Conservation (phyloP, 306 rosid genomes). For the Cyamopsis tetragonoloba region DNA sequence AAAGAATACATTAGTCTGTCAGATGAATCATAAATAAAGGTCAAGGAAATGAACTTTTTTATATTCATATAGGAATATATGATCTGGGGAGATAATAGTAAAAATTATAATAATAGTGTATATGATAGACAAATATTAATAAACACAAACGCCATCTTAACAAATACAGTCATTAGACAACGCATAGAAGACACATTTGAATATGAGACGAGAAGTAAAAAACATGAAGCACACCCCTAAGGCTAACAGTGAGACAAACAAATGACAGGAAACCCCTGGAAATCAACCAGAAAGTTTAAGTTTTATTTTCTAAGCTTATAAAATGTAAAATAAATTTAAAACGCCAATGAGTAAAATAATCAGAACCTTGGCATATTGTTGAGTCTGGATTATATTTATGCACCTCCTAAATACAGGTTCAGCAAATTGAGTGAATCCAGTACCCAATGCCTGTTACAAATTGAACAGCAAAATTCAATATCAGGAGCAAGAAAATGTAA, state of each 20-base stretch:
- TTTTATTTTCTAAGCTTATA: not conserved
- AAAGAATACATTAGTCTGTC: not conserved
- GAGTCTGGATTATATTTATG: conserved; percentile 86
- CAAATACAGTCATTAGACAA: not conserved
- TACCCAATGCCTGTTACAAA: conserved; percentile 80
- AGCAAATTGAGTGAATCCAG: conserved; percentile 87
- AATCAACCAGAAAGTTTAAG: not conserved
- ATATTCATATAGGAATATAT: not conserved
- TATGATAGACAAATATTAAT: not conserved
- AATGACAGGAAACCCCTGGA: not conserved
- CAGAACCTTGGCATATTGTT: conserved; percentile 83
- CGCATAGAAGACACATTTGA: not conserved
- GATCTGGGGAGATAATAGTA: too few species aligned
- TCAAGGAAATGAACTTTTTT: not conserved
- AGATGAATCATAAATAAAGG: conserved; percentile 6
- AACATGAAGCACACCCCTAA: conserved; percentile 17
- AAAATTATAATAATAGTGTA: too few species aligned
- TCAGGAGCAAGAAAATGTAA: conserved; percentile 19
- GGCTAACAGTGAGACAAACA: conserved; percentile 7
- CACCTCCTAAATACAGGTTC: conserved; percentile 98
- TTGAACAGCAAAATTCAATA: conserved; percentile 9
- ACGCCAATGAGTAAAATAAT: conserved; percentile 18
- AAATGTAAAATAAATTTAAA: not conserved
- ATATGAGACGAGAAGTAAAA: not conserved
- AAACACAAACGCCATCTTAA: not conserved